phyloP scores from a whole-genome alignment of 805 yeast genomes.

The Metschnikowia borealis region DNA sequence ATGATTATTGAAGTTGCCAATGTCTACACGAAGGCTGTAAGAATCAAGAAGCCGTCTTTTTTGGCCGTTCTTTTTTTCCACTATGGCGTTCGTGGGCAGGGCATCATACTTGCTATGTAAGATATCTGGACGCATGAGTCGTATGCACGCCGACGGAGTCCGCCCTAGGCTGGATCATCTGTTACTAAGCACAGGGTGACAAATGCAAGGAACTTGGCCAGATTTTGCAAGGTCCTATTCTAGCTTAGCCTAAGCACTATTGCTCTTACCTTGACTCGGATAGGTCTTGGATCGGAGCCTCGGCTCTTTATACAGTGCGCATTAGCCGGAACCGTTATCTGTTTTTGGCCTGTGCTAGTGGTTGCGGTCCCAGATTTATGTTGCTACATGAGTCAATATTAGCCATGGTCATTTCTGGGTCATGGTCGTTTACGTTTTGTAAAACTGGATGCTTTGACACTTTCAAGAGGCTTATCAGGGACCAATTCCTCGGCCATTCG shows the following conservation, averaged over 20 bases:
- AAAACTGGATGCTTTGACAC: background rate
- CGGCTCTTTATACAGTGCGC: background rate
- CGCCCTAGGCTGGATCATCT: background rate
- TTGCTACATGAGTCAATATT: background rate
- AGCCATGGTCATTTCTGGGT: background rate
- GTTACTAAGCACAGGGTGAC: background rate
- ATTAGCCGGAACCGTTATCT: background rate
- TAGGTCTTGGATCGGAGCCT: background rate
- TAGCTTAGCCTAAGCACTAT: too few species aligned
- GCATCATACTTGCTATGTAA: conserved; percentile 1
- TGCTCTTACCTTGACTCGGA: too few species aligned
- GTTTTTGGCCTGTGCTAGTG: background rate
- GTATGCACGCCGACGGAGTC: background rate
- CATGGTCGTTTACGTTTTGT: background rate
- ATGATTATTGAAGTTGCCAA: too few species aligned
- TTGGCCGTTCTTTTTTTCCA: background rate
- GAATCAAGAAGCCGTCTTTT: too few species aligned
- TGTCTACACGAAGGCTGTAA: too few species aligned
- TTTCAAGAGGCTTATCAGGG: background rate
- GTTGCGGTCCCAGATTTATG: background rate
- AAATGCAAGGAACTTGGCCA: background rate
- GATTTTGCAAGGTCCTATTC: background rate
- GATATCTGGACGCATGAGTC: conserved; percentile 1
- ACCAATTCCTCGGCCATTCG: background rate
- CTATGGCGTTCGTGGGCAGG: background rate